Evolutionary conservation across 345 rosid genomes (phyloP).

Genomic region (Trapa bicornis): DNA sequence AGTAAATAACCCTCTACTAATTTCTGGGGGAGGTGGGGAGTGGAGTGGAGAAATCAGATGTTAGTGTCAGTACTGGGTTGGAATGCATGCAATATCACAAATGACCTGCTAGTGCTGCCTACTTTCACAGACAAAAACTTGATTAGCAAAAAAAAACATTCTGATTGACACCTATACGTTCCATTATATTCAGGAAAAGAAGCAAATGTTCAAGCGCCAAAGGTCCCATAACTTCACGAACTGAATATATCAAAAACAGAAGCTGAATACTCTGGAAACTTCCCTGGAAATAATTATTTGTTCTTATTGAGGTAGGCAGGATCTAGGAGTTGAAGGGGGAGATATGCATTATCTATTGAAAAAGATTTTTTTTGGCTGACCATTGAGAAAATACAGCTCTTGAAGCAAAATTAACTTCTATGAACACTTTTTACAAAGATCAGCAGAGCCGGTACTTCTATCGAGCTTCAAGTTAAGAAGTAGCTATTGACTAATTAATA

Average conservation of each 20-base stretch:
- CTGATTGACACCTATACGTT: neutral
- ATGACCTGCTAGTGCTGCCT: neutral
- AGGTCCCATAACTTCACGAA: neutral
- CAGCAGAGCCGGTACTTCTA: neutral
- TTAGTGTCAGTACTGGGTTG: neutral
- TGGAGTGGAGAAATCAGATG: neutral
- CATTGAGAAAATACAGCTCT: neutral
- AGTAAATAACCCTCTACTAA: constrained; percentile 95
- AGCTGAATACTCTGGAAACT: neutral
- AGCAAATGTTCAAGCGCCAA: neutral
- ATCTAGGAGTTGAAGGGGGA: neutral
- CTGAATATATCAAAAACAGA: neutral
- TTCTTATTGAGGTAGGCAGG: neutral
- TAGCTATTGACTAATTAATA: neutral
- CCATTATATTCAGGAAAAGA: neutral
- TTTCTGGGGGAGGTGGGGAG: constrained; percentile 33
- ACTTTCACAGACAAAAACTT: neutral
- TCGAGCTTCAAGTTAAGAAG: neutral
- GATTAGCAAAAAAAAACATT: neutral
- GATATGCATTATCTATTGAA: neutral
- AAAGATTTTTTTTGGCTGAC: neutral
- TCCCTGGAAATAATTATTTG: neutral
- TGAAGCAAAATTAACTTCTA: neutral
- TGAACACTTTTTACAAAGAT: neutral
- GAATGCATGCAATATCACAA: neutral